phyloP scores from a whole-genome alignment of 768 basidiomycete genomes.

The Chalciporus piperatus region DNA sequence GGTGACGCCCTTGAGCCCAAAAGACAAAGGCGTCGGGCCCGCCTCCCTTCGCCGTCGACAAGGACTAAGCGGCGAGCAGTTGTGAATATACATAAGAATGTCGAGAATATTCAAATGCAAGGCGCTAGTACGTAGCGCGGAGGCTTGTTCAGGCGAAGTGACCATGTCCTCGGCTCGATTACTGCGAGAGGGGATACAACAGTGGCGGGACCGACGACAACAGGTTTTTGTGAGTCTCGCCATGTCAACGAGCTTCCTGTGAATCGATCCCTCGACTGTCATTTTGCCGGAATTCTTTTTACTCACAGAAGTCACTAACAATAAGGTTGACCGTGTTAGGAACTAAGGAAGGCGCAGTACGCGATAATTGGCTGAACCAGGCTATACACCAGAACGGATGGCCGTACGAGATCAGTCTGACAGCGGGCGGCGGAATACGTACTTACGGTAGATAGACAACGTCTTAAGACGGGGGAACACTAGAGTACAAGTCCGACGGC shows the following conservation, averaged over 20 bases:
- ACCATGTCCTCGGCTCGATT: conserved; percentile 22
- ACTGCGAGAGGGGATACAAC: conserved; percentile 25
- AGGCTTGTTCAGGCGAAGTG: conserved; percentile 17
- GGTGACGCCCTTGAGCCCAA: conserved; percentile 19
- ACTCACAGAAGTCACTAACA: conserved; percentile 26
- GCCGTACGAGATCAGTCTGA: background rate
- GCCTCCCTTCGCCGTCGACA: conserved; percentile 30
- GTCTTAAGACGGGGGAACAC: too few species aligned
- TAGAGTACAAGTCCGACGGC: too few species aligned
- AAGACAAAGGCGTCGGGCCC: conserved; percentile 37
- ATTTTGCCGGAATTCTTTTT: conserved; percentile 10
- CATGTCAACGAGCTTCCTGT: conserved; percentile 34
- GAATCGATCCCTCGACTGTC: conserved; percentile 14
- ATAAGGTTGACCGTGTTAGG: conserved; percentile 24
- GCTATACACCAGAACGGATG: background rate
- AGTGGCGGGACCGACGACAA: conserved; percentile 31
- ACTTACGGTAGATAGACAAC: background rate
- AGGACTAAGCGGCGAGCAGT: conserved; percentile 28
- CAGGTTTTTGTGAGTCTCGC: conserved; percentile 29
- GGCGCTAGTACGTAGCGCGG: conserved; percentile 27
- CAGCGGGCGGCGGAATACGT: background rate
- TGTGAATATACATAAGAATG: conserved; percentile 23
- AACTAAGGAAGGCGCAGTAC: conserved; percentile 12
- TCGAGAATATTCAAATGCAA: conserved; percentile 25
- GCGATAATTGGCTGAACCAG: background rate